phyloP scores from a whole-genome alignment of 2,329 filamentous ascomycete genomes.

The Neonectria hederae region DNA sequence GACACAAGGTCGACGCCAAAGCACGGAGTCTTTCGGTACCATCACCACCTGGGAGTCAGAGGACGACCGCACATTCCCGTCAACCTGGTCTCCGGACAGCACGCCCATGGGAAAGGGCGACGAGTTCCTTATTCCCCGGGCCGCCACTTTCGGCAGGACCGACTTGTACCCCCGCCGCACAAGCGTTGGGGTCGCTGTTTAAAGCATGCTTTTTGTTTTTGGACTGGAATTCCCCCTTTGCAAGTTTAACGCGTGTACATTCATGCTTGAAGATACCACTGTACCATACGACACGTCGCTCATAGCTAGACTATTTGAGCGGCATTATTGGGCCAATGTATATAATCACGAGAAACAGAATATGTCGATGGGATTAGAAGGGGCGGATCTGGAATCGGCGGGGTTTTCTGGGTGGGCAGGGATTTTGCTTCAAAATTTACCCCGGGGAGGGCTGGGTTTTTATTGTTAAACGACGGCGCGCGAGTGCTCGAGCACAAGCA shows the following conservation, averaged over 20 bases:
- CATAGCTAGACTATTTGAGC: constrained; percentile 25
- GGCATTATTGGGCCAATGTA: constrained; percentile 22
- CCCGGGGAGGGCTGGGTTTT: constrained; percentile 5
- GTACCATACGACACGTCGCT: constrained; percentile 24
- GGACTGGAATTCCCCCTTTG: constrained; percentile 29
- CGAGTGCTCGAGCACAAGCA: not conserved
- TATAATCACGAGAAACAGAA: constrained; percentile 24
- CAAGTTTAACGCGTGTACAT: constrained; percentile 33
- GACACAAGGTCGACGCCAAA: constrained; percentile 46
- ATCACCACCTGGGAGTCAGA: constrained; percentile 62
- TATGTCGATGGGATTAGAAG: constrained; percentile 18
- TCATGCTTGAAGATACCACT: constrained; percentile 40
- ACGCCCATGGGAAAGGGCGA: constrained; percentile 50
- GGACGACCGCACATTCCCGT: constrained; percentile 57
- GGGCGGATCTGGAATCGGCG: constrained; percentile 18
- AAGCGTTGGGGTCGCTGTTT: constrained; percentile 45
- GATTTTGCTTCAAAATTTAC: constrained; percentile 7
- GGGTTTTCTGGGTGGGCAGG: constrained; percentile 6
- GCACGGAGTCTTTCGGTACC: constrained; percentile 58
- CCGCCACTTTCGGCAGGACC: constrained; percentile 44
- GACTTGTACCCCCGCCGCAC: constrained; percentile 28
- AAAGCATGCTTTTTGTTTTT: constrained; percentile 28
- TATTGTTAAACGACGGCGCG: not conserved
- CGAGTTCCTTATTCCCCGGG: constrained; percentile 51
- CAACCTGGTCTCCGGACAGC: constrained; percentile 60